Evolutionary conservation across 140 eudicot species (phyloP).

Genomic region (Eryngium alpinum): DNA sequence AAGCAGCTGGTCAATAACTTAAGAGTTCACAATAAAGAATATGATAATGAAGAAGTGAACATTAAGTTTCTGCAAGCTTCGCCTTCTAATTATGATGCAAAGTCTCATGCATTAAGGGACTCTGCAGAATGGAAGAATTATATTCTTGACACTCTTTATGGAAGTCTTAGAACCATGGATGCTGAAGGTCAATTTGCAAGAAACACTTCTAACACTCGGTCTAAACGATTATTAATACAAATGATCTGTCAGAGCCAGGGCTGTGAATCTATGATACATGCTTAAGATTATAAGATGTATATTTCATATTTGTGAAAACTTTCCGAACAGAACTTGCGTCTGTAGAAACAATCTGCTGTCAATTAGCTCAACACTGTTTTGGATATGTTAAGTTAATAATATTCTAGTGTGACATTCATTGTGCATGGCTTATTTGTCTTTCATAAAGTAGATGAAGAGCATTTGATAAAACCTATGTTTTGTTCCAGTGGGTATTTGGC

Average conservation of each 20-base stretch:
- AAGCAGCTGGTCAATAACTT: too few relatives aligned
- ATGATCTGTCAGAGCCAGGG: not conserved
- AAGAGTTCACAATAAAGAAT: too few relatives aligned
- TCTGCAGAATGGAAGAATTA: too few relatives aligned
- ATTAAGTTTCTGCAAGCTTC: too few relatives aligned
- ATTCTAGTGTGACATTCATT: not conserved
- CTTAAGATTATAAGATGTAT: not conserved
- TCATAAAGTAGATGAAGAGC: constrained; percentile 6
- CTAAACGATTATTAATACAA: not conserved
- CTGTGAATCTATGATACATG: not conserved
- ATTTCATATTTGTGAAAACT: too few relatives aligned
- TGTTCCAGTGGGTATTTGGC: constrained; percentile 81
- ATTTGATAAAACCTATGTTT: constrained; percentile 2
- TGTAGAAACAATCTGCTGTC: not conserved
- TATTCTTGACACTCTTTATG: too few relatives aligned
- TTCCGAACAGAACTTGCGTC: not conserved
- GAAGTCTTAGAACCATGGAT: too few relatives aligned
- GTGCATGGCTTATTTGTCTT: constrained; percentile 1
- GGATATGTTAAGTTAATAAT: not conserved
- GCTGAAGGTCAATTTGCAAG: too few relatives aligned
- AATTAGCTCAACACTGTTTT: not conserved
- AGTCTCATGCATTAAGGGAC: too few relatives aligned
- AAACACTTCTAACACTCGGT: not conserved
- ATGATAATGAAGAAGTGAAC: too few relatives aligned
- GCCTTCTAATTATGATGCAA: too few relatives aligned